Conservation (phyloP, 805 yeast species). For the Tanozyma kutaoensis region DNA sequence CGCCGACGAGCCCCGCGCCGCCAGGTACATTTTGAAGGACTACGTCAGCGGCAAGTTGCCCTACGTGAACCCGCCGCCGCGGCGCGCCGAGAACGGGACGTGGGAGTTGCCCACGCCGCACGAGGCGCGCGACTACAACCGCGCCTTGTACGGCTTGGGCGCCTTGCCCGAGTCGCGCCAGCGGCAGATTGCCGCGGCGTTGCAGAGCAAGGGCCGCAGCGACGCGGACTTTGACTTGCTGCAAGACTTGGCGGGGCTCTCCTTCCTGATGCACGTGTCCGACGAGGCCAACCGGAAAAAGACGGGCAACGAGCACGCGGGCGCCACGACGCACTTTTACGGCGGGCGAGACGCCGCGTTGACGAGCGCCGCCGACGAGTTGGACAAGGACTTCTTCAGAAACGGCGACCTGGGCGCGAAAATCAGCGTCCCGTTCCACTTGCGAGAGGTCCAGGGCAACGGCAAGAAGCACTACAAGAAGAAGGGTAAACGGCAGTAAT, state of each 20-base stretch:
- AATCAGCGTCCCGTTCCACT: slow-evolving; percentile 64
- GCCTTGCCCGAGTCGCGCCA: slow-evolving; percentile 61
- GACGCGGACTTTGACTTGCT: slow-evolving; percentile 46
- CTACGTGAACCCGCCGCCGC: slow-evolving; percentile 83
- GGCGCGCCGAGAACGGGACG: slow-evolving; percentile 37
- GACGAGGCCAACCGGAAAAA: slow-evolving; percentile 8
- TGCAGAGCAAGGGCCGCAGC: slow-evolving; percentile 37
- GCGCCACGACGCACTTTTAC: slow-evolving; percentile 38
- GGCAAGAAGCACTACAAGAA: slow-evolving; percentile 62
- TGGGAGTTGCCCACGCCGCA: slow-evolving; percentile 37
- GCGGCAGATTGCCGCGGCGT: slow-evolving; percentile 56
- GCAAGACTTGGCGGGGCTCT: slow-evolving; percentile 54
- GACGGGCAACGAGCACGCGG: slow-evolving; percentile 6
- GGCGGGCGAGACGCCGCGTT: slow-evolving; percentile 80
- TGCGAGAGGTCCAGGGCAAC: slow-evolving; percentile 12
- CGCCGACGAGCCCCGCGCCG: slow-evolving; percentile 93
- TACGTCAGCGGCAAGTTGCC: slow-evolving; percentile 86
- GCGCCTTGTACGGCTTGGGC: slow-evolving; percentile 54
- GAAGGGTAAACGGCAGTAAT: slow-evolving; percentile 43
- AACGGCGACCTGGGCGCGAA: slow-evolving; percentile 54
- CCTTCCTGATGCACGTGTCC: slow-evolving; percentile 69
- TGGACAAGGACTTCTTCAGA: slow-evolving; percentile 77
- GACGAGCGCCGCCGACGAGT: slow-evolving; percentile 64
- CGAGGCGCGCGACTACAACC: slow-evolving; percentile 45
- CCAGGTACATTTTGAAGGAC: slow-evolving; percentile 85